A percentile compares a stretch with the other conserved stretches of the same genome.
These are phyloP conservation scores for Pseudonitzschia multiseries DNA, from an alignment of 108 stramenopile genomes.

Conservation along the genomic window DNA sequence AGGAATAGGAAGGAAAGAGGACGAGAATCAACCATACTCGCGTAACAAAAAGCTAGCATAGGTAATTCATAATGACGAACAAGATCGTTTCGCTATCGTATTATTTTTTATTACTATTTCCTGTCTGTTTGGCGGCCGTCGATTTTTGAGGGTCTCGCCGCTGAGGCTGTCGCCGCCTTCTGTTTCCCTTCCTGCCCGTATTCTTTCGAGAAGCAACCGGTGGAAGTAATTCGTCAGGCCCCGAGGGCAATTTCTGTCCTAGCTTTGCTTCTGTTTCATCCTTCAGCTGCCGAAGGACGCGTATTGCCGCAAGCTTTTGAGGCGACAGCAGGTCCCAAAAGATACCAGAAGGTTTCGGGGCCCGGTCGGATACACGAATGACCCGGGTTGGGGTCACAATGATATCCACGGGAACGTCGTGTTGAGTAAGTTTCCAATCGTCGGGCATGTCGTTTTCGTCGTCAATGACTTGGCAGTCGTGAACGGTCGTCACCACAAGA, in stretches of 20 bases:
- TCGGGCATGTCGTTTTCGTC: slow-evolving; percentile 38
- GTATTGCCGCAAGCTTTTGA: slow-evolving; percentile 67
- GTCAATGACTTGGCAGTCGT: slow-evolving; percentile 65
- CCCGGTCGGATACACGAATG: slow-evolving; percentile 58
- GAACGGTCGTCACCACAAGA: slow-evolving; percentile 66
- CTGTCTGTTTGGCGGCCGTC: background rate
- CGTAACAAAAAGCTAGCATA: no score
- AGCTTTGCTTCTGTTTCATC: slow-evolving; percentile 47
- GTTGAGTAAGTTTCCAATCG: slow-evolving; percentile 46
- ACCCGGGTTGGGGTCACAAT: slow-evolving; percentile 66
- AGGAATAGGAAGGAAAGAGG: no score
- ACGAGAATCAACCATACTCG: no score
- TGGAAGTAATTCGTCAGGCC: slow-evolving; percentile 69
- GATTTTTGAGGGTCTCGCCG: background rate
- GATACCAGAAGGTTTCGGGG: slow-evolving; percentile 65
- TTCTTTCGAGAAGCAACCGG: slow-evolving; percentile 49
- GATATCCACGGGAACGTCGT: slow-evolving; percentile 77
- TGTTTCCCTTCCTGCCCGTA: slow-evolving; percentile 16
- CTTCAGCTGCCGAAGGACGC: slow-evolving; percentile 62
- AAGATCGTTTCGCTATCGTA: no score
- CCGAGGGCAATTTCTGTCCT: slow-evolving; percentile 45
- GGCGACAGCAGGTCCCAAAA: slow-evolving; percentile 75
- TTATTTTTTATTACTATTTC: no score
- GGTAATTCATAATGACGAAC: no score
- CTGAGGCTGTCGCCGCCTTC: background rate